Evolutionary conservation across 768 basidiomycete species (phyloP), one percentile per base, ranked within the genome.

Genomic region (Mycena galopus): DNA sequence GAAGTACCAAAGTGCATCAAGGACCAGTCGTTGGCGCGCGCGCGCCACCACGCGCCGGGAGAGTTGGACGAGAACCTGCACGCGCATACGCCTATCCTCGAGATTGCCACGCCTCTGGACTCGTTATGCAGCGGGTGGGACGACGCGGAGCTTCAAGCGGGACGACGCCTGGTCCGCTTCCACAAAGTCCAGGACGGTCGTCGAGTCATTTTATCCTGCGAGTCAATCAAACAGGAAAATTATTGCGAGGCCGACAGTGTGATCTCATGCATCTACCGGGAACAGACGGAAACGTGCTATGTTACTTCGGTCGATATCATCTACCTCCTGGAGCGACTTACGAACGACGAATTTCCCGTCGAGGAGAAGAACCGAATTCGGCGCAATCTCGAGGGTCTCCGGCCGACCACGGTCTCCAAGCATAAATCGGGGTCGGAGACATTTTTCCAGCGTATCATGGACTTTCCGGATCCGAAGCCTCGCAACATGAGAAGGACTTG

Each of bases 401-500:
- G 92, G 62, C 97, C 97, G 1, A 93, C 90, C 65, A 98, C 97
- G 0, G 91, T 98, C 4, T 93, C 94, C 32, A 99, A 98, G 84
- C 89, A 90, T 79, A 93, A 94, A 75, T 84, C 88, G 0, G 93
- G 91, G 14, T 92, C 89, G 68, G 94, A 94, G 76, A 86, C 88
- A n/a, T 95, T 98, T 81, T 99, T 98, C 88, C 92, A 94, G 83
- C 88, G 92, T 75, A 96, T 99, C 84, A 98, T 99, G 97, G 91
- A 94, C 62, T 97, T 98, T 79, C 95, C 96, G 0, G 90, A 91
- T 55, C 97, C 97, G 10, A 96, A 95, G 80, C 97, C 97, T 4
- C 88, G 97, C 66, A 97, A 96, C 79, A 99, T 99, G 97, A 98
- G 79, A 98, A 99, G 86, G 96, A 98, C 78, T 88, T 99, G 78